Conservation (phyloP, 1,284 basidiomycete genomes). For the Mycena citricolor region DNA sequence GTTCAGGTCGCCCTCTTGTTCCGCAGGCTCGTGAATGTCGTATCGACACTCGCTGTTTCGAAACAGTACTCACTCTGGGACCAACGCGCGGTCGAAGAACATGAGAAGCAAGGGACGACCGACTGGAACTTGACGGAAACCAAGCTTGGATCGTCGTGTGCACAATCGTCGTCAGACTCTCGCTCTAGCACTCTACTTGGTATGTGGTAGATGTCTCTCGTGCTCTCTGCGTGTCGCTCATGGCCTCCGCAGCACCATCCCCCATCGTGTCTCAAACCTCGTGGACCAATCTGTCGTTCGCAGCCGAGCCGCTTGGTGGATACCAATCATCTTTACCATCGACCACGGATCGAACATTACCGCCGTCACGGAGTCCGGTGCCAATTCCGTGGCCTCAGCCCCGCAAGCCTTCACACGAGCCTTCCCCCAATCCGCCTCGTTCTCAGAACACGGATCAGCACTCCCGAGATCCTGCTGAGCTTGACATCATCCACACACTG, state of each 20-base stretch:
- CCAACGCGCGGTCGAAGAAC: slow-evolving; percentile 18
- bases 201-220: neutral
- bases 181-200: neutral
- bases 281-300: neutral
- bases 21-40: slow-evolving; percentile 62
- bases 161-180: neutral
- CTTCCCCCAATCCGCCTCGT: slow-evolving; percentile 18
- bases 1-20: slow-evolving; percentile 58
- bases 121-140: slow-evolving; percentile 10
- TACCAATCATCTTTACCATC: neutral
- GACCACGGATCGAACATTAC: neutral
- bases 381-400: slow-evolving; percentile 15
- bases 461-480: slow-evolving; percentile 24
- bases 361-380: neutral
- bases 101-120: too few species aligned
- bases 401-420: slow-evolving; percentile 10
- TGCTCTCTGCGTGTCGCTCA: neutral
- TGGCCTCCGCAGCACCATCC: neutral
- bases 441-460: too few species aligned
- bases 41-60: slow-evolving; percentile 65
- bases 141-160: slow-evolving; percentile 24
- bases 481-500: slow-evolving; percentile 69
- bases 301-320: too few species aligned
- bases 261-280: neutral
- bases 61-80: slow-evolving; percentile 53